A percentile compares a stretch with the other conserved stretches of the same genome.
phyloP scores from a whole-genome alignment of 495 filamentous ascomycete species.

The Neurospora intermedia region DNA sequence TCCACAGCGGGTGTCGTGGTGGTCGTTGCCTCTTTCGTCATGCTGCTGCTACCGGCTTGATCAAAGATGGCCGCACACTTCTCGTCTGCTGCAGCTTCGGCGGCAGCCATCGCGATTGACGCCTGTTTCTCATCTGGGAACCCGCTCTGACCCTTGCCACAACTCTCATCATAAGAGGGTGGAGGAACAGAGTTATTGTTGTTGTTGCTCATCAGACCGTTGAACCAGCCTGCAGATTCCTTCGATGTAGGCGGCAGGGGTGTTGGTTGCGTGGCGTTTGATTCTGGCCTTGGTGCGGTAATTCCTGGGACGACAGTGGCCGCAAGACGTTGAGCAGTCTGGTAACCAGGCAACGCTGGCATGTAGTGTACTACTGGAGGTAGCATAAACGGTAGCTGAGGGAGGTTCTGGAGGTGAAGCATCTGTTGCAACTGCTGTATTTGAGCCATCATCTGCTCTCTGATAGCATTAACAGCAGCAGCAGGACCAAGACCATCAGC shows the following conservation, averaged over 20 bases:
- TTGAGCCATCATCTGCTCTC: slow-evolving; percentile 38
- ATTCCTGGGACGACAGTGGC: slow-evolving; percentile 55
- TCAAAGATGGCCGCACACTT: slow-evolving; percentile 54
- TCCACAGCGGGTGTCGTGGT: not conserved
- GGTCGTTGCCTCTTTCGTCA: slow-evolving; percentile 4
- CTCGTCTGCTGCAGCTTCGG: slow-evolving; percentile 54
- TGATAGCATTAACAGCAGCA: slow-evolving; percentile 59
- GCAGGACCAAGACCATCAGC: slow-evolving; percentile 37
- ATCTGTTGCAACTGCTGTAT: slow-evolving; percentile 68
- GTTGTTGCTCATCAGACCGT: not conserved
- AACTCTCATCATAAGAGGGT: slow-evolving; percentile 76
- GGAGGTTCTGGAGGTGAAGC: slow-evolving; percentile 25
- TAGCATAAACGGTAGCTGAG: slow-evolving; percentile 14
- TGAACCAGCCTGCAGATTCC: slow-evolving; percentile 43
- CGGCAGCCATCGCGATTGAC: slow-evolving; percentile 48
- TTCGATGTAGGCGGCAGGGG: slow-evolving; percentile 30
- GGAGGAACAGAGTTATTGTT: slow-evolving; percentile 35
- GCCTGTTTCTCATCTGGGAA: slow-evolving; percentile 47
- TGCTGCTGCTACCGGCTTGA: slow-evolving; percentile 23
- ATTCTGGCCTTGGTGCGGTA: slow-evolving; percentile 27
- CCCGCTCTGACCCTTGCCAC: slow-evolving; percentile 38
- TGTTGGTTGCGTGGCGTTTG: slow-evolving; percentile 20
- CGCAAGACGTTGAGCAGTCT: slow-evolving; percentile 62
- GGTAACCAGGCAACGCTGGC: slow-evolving; percentile 59
- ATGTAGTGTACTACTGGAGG: slow-evolving; percentile 32